phyloP scores from a whole-genome alignment of 495 filamentous ascomycete species.

The Cercophora sp. region DNA sequence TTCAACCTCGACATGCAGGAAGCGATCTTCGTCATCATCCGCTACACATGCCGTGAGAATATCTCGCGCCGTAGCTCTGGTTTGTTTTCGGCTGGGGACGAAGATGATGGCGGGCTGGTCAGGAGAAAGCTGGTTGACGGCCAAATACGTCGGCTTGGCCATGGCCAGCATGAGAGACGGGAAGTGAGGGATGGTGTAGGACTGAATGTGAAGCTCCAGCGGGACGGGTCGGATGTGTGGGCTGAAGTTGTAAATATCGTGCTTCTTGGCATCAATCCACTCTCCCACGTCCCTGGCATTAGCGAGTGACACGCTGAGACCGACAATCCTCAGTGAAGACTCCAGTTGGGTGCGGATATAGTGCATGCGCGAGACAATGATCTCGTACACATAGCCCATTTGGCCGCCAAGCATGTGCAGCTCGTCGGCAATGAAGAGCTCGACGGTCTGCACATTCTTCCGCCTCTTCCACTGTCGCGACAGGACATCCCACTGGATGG shows the following conservation, averaged over 20 bases:
- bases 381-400: constrained; percentile 87
- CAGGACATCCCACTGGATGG: constrained; percentile 89
- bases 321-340: constrained; percentile 79
- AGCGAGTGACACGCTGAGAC: constrained; percentile 85
- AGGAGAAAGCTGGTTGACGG: constrained; percentile 76
- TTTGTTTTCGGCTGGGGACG: constrained; percentile 89
- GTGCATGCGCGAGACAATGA: constrained; percentile 95
- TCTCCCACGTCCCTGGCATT: constrained; percentile 93
- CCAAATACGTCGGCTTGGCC: constrained; percentile 86
- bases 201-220: constrained; percentile 91
- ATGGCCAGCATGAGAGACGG: constrained; percentile 97
- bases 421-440: constrained; percentile 94
- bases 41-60: constrained; percentile 77
- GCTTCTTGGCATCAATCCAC: constrained; percentile 98
- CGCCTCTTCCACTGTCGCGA: constrained; percentile 93
- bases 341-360: constrained; percentile 88
- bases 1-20: constrained; percentile 74
- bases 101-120: constrained; percentile 90
- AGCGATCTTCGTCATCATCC: constrained; percentile 90
- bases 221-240: constrained; percentile 83
- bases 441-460: constrained; percentile 88
- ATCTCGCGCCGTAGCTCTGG: constrained; percentile 83
- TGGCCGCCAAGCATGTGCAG: constrained; percentile 93
- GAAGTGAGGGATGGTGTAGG: constrained; percentile 93
- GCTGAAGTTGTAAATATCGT: constrained; percentile 98